Conservation (phyloP, 2,329 filamentous ascomycete genomes). For the Fusarium multiceps region DNA sequence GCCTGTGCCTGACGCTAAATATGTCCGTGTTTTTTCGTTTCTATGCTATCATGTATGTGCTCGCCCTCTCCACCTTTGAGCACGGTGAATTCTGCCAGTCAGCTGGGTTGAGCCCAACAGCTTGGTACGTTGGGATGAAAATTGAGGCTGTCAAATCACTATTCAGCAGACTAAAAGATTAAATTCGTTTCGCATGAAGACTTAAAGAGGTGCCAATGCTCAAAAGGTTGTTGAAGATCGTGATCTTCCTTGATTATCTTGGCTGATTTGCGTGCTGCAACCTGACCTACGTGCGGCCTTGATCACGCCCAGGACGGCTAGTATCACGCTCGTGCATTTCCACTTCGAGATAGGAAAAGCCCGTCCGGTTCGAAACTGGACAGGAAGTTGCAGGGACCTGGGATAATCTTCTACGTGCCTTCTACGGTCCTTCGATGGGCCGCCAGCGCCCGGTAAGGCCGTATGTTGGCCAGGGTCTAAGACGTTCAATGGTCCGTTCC, state of each 20-base stretch:
- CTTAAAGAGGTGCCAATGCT: slow-evolving; percentile 28
- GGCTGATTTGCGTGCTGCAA: slow-evolving; percentile 21
- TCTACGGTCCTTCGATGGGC: slow-evolving; percentile 44
- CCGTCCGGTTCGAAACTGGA: slow-evolving; percentile 30
- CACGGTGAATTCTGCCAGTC: slow-evolving; percentile 11
- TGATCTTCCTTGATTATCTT: slow-evolving; percentile 12
- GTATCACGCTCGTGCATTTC: slow-evolving; percentile 30
- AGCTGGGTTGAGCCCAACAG: slow-evolving; percentile 16
- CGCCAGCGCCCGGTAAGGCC: slow-evolving; percentile 41
- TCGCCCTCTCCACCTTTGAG: slow-evolving; percentile 14
- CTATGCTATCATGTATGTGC: neutral
- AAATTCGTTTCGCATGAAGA: slow-evolving; percentile 17
- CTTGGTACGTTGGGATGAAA: slow-evolving; percentile 11
- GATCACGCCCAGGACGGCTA: slow-evolving; percentile 41
- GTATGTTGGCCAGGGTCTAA: slow-evolving; percentile 36
- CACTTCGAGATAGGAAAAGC: slow-evolving; percentile 36
- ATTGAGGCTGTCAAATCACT: slow-evolving; percentile 13
- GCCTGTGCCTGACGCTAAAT: slow-evolving; percentile 3
- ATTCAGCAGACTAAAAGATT: neutral
- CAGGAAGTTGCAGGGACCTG: slow-evolving; percentile 24
- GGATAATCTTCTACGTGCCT: slow-evolving; percentile 30
- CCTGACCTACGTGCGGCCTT: slow-evolving; percentile 42
- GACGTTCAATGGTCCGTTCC: slow-evolving; percentile 18
- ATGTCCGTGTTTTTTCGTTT: neutral
- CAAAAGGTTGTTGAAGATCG: slow-evolving; percentile 6